Base-by-base conservation (phyloP, 2,329 filamentous ascomycete genomes). In the Atkinsonella texensis region DNA sequence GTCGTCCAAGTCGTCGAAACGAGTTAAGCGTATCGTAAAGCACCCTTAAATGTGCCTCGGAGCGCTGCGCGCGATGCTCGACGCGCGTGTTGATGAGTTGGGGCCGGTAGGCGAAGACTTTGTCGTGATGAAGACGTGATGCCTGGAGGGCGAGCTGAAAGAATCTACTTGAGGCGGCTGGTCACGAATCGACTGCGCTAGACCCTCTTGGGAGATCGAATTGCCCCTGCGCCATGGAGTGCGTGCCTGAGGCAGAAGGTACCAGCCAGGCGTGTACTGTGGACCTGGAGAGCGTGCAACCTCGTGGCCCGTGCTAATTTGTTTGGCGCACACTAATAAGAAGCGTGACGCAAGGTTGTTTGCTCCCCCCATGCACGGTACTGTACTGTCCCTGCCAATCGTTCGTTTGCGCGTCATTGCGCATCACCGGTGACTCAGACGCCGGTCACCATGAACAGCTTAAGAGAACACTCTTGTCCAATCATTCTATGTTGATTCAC, bases 81-180 rank as follows among this genome's bases (percentile, higher is more conserved):
- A 74, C 74, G 73, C 76, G 77, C 71, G 71, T 70, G 68, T 66
- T 69, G 71, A 73, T 76, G 70, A 60, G 55, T 63, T 67, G 61
- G 61, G 57, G 58, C 59, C 58, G 58, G 54, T 55, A 58, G 61
- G 63, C 66, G 66, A 63, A 65, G 64, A 40, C 70, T 69, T 71
- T 68, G 68, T 70, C 68, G 68, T 67, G 65, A 68, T 66, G 67
- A 63, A 70, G 63, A 65, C 62, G 65, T 67, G 66, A 63, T 63
- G 60, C 58, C 57, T 56, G 57, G 39, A 63, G 63, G 64, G 64
- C 65, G 61, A 64, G 63, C 60, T 62, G 67, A 44, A 70, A 72
- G 68, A 70, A 67, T 69, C 70, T 71, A 64, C 41, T 68, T 65
- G 62, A 67, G 64, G 64, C 64, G 65, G 67, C 63, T 66, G 63